These are phyloP conservation scores for Capronia americana DNA, from an alignment of 2,329 filamentous ascomycete genomes.

Conservation along the genomic window DNA sequence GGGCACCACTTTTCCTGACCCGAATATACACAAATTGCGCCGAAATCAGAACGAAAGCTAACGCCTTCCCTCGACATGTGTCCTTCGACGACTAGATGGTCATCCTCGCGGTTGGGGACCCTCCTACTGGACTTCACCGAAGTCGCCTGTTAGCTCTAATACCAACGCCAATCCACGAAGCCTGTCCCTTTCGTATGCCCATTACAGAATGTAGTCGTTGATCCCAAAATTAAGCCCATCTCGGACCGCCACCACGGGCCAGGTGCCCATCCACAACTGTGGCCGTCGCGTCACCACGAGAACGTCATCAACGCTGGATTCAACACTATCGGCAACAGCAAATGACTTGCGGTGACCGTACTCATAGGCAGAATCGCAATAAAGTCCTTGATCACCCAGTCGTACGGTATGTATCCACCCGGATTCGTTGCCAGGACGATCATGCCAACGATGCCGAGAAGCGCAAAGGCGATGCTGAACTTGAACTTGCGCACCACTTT, in stretches of 20 bases:
- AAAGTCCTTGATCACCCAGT: slow-evolving; percentile 65
- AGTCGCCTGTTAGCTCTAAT: not conserved
- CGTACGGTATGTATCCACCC: slow-evolving; percentile 48
- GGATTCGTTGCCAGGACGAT: slow-evolving; percentile 53
- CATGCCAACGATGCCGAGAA: slow-evolving; percentile 56
- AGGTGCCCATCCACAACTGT: not conserved
- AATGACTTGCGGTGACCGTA: slow-evolving; percentile 52
- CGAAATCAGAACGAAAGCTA: not conserved
- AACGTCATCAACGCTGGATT: slow-evolving; percentile 44
- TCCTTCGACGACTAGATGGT: not conserved
- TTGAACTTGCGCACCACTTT: slow-evolving; percentile 81
- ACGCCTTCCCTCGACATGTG: not conserved
- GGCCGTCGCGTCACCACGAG: slow-evolving; percentile 33
- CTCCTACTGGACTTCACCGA: not conserved
- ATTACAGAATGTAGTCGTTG: not conserved
- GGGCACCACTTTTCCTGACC: not conserved
- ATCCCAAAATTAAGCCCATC: not conserved
- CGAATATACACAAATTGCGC: not conserved
- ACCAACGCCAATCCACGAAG: not conserved
- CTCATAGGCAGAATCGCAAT: slow-evolving; percentile 66
- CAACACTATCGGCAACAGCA: slow-evolving; percentile 42
- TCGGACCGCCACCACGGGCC: not conserved
- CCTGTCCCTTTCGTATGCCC: not conserved
- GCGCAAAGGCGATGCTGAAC: slow-evolving; percentile 56
- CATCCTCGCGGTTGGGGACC: not conserved